Evolutionary conservation across 345 rosid genomes (phyloP).

Genomic region (Geranium brycei): DNA sequence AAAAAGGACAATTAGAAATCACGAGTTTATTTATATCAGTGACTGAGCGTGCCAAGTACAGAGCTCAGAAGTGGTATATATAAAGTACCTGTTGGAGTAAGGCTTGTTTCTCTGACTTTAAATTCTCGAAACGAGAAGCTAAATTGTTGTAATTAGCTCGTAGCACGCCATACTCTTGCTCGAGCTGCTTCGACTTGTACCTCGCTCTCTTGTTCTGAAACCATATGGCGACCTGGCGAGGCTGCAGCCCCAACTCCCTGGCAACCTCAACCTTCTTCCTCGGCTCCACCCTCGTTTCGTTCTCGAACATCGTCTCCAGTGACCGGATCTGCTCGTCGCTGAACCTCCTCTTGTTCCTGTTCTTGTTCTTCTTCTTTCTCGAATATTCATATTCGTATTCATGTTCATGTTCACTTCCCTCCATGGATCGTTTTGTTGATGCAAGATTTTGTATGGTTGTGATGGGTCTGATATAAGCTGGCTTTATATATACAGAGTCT

Average conservation of each 20-base stretch:
- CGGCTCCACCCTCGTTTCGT: conserved; percentile 63
- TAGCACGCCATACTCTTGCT: conserved; percentile 43
- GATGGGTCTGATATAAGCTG: too few relatives aligned
- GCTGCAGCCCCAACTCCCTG: conserved; percentile 64
- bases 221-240: conserved; percentile 86
- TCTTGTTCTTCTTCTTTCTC: neutral
- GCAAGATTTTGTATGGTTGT: too few relatives aligned
- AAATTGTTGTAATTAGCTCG: conserved; percentile 38
- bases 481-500: neutral
- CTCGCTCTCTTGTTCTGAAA: conserved; percentile 83
- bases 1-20: too few relatives aligned
- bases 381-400: neutral
- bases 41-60: too few relatives aligned
- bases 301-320: conserved; percentile 55
- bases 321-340: conserved; percentile 74
- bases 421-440: neutral
- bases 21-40: too few relatives aligned
- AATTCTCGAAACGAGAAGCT: conserved; percentile 40
- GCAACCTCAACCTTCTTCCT: conserved; percentile 63
- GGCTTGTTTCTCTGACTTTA: conserved; percentile 59
- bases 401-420: neutral
- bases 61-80: too few relatives aligned
- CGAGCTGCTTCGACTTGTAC: conserved; percentile 78
- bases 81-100: conserved; percentile 41
- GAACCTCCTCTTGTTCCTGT: conserved; percentile 41